These are phyloP conservation scores for Hymenoscyphus albidus DNA, from an alignment of 2,329 filamentous ascomycete genomes.

Conservation along the genomic window DNA sequence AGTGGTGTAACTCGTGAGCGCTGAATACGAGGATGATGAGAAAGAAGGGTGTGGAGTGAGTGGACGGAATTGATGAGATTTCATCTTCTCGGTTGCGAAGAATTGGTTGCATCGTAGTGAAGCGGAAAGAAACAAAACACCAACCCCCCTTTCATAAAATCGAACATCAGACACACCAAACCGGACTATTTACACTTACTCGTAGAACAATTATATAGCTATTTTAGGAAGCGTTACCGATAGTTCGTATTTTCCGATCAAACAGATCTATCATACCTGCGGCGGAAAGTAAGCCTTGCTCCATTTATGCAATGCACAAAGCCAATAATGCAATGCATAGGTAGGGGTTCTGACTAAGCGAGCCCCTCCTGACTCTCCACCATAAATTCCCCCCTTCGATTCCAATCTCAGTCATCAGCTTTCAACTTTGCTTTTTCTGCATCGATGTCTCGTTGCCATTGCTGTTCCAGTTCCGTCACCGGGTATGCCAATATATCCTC, in stretches of 20 bases:
- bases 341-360: not conserved
- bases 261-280: not conserved
- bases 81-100: not conserved
- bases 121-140: not conserved
- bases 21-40: conserved; percentile 2
- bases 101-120: not conserved
- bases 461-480: not conserved
- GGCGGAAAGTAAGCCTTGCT: not conserved
- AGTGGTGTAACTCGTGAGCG: not conserved
- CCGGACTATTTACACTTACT: not conserved
- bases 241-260: not conserved
- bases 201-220: not conserved
- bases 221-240: not conserved
- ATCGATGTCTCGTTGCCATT: not conserved
- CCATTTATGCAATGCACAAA: conserved; percentile 1
- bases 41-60: not conserved
- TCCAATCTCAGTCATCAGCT: too few relatives aligned
- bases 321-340: not conserved
- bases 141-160: not conserved
- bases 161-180: not conserved
- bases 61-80: not conserved
- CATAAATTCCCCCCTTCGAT: not conserved
- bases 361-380: not conserved
- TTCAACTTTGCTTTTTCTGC: not conserved
- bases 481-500: not conserved